These are phyloP conservation scores for Aspergillus carbonarius DNA, from an alignment of 2,329 filamentous ascomycete genomes.

Conservation along the genomic window DNA sequence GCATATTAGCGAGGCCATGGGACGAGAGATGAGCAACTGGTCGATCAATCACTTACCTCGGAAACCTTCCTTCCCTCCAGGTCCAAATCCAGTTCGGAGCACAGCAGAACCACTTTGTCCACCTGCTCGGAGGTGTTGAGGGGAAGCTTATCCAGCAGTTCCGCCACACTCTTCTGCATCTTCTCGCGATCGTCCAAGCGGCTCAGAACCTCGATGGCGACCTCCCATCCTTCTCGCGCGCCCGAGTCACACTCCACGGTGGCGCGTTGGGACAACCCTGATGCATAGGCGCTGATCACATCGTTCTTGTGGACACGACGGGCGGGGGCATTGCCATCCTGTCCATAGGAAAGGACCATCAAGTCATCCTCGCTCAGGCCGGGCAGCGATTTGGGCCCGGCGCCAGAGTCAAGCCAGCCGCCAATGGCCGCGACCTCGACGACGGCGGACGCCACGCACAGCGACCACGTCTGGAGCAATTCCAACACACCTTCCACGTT, in stretches of 20 bases:
- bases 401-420: constrained; percentile 71
- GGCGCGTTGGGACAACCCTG: constrained; percentile 52
- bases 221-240: constrained; percentile 76
- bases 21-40: too few species aligned
- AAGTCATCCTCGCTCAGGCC: constrained; percentile 77
- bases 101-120: constrained; percentile 76
- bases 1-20: not conserved
- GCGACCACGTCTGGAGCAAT: constrained; percentile 75
- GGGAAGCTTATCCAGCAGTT: constrained; percentile 71
- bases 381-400: constrained; percentile 57
- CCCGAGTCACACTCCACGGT: constrained; percentile 35
- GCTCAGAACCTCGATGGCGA: constrained; percentile 78
- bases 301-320: constrained; percentile 71
- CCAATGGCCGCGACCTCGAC: constrained; percentile 82
- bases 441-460: constrained; percentile 73
- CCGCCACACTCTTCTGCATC: constrained; percentile 71
- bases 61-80: constrained; percentile 77
- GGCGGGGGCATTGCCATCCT: constrained; percentile 49
- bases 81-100: constrained; percentile 74
- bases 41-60: constrained; percentile 61
- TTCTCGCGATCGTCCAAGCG: constrained; percentile 72
- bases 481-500: constrained; percentile 74
- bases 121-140: constrained; percentile 70
- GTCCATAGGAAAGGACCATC: constrained; percentile 72
- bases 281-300: constrained; percentile 73